A percentile compares a stretch with the other conserved stretches of the same genome.
Evolutionary conservation across 495 filamentous ascomycete species (phyloP).

Genomic region (Penicillium verhagenii): DNA sequence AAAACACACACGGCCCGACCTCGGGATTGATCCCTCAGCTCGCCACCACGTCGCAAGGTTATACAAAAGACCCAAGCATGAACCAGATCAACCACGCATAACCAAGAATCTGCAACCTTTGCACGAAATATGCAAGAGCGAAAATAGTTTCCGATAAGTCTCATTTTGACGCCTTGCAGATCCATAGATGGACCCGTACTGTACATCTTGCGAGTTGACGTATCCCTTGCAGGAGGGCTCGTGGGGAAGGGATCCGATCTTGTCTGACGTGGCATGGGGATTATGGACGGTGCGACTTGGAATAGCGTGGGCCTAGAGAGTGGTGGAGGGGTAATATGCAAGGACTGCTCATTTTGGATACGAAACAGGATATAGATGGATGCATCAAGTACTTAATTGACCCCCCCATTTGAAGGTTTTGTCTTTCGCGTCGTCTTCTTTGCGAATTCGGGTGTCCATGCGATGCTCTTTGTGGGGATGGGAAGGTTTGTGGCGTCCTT

Average conservation of each 20-base stretch:
- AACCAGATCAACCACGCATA: conserved; percentile 8
- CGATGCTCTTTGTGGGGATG: background rate
- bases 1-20: no score
- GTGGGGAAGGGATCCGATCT: background rate
- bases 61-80: conserved; percentile 1
- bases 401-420: background rate
- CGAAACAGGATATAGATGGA: conserved; percentile 4
- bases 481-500: background rate
- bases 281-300: background rate
- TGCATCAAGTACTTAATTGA: conserved; percentile 5
- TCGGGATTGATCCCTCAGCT: background rate
- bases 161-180: background rate
- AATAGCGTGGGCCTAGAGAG: background rate
- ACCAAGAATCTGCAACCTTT: no score
- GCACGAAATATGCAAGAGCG: background rate
- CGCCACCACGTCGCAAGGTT: background rate
- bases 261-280: background rate
- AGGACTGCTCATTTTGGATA: background rate
- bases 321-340: conserved; percentile 7
- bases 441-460: background rate
- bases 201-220: background rate
- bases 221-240: conserved; percentile 12
- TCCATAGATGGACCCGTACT: background rate
- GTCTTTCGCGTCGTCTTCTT: background rate
- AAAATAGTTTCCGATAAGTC: conserved; percentile 1